Evolutionary conservation across 1,284 basidiomycete species (phyloP).

Genomic region (Trichosporon asahii): DNA sequence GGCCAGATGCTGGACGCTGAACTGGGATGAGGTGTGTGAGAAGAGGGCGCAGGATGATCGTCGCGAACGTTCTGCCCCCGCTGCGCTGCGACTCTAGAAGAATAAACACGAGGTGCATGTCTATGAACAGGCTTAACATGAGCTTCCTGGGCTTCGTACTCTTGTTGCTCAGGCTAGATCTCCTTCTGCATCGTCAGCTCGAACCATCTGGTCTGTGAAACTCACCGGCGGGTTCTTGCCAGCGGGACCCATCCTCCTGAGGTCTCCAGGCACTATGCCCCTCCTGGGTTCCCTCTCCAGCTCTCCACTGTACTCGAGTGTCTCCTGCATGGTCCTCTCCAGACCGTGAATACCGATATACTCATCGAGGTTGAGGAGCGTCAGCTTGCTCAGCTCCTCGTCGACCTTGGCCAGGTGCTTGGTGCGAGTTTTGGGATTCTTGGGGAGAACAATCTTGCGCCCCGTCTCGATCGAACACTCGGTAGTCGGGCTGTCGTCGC

Average conservation of each 20-base stretch:
- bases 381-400: neutral
- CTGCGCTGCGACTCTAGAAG: too few relatives aligned
- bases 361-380: neutral
- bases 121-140: too few relatives aligned
- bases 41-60: neutral
- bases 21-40: neutral
- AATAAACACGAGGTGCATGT: too few relatives aligned
- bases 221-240: neutral
- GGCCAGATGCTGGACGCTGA: neutral
- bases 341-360: neutral
- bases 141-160: too few relatives aligned
- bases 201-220: too few relatives aligned
- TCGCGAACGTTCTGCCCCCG: too few relatives aligned
- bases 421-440: neutral
- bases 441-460: neutral
- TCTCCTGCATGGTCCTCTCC: neutral
- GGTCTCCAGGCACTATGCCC: neutral
- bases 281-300: neutral
- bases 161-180: too few relatives aligned
- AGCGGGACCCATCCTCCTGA: neutral
- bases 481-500: neutral
- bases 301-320: neutral
- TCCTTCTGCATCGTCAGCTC: too few relatives aligned
- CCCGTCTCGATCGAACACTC: neutral
- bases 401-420: neutral